phyloP scores from a whole-genome alignment of 805 yeast genomes.

The Kockiozyma suomiensis region DNA sequence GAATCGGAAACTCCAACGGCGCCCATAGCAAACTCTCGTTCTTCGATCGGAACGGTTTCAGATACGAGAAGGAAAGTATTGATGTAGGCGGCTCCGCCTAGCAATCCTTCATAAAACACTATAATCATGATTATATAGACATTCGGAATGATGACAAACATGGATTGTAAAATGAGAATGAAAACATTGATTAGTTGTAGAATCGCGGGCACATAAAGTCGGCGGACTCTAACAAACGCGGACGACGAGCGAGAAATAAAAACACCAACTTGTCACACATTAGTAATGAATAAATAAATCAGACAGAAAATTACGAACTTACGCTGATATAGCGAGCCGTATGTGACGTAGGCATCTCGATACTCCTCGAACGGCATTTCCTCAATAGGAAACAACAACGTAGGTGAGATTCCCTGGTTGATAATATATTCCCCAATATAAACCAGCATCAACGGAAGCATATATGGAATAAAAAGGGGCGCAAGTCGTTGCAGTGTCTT shows the following conservation, averaged over 20 bases:
- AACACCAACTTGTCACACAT: slow-evolving; percentile 87
- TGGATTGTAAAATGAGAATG: slow-evolving; percentile 64
- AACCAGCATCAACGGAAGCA: slow-evolving; percentile 82
- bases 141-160: slow-evolving; percentile 56
- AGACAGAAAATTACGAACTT: no score
- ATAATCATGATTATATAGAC: slow-evolving; percentile 65
- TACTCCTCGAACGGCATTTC: slow-evolving; percentile 68
- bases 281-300: no score
- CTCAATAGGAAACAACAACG: slow-evolving; percentile 73
- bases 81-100: slow-evolving; percentile 90
- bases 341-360: slow-evolving; percentile 87
- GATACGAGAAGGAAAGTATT: slow-evolving; percentile 81
- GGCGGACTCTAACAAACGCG: slow-evolving; percentile 58
- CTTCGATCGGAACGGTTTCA: slow-evolving; percentile 53
- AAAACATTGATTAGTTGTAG: slow-evolving; percentile 69
- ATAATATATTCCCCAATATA: slow-evolving; percentile 85
- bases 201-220: slow-evolving; percentile 62
- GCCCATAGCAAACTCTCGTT: slow-evolving; percentile 80
- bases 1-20: slow-evolving; percentile 83
- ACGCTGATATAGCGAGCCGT: slow-evolving; percentile 81
- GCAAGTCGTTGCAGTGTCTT: slow-evolving; percentile 37
- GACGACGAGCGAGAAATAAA: slow-evolving; percentile 88
- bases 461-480: slow-evolving; percentile 51
- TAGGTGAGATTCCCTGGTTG: slow-evolving; percentile 91
- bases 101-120: slow-evolving; percentile 78